phyloP scores from a whole-genome alignment of 1,284 basidiomycete species.

The Leccinum pallidistipes region DNA sequence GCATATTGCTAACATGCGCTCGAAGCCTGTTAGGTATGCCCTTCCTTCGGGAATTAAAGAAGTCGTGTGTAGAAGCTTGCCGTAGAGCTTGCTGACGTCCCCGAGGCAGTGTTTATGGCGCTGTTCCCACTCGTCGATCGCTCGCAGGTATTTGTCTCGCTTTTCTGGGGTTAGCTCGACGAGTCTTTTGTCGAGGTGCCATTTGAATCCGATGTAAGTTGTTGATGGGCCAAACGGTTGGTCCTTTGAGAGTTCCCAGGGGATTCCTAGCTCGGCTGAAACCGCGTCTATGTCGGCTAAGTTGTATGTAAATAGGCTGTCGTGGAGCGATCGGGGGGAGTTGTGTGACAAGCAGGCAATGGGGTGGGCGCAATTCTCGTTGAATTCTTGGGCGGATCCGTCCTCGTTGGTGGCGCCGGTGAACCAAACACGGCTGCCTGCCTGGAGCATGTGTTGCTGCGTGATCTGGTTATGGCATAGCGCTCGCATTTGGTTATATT shows the following conservation, averaged over 20 bases:
- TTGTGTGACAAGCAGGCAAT: not conserved
- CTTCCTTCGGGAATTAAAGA: too few species aligned
- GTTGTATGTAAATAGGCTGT: not conserved
- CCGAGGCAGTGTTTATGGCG: too few species aligned
- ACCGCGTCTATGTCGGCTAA: not conserved
- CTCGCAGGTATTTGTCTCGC: not conserved
- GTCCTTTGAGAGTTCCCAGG: slow-evolving; percentile 15
- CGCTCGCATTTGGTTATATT: not conserved
- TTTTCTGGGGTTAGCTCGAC: not conserved
- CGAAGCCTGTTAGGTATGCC: too few species aligned
- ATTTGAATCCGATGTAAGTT: not conserved
- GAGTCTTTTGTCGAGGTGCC: not conserved
- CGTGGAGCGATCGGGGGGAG: not conserved
- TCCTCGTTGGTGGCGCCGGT: not conserved
- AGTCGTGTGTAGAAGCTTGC: too few species aligned
- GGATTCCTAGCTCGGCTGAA: not conserved
- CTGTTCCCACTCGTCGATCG: too few species aligned
- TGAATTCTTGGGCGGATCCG: not conserved
- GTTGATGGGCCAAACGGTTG: not conserved
- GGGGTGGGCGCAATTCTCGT: not conserved
- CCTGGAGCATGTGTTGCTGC: not conserved
- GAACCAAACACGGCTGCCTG: not conserved
- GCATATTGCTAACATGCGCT: too few species aligned
- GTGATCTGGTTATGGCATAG: not conserved
- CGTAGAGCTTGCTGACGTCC: too few species aligned